Base-by-base conservation (phyloP, 2,329 filamentous ascomycete species). In the Cryphonectria radicalis region DNA sequence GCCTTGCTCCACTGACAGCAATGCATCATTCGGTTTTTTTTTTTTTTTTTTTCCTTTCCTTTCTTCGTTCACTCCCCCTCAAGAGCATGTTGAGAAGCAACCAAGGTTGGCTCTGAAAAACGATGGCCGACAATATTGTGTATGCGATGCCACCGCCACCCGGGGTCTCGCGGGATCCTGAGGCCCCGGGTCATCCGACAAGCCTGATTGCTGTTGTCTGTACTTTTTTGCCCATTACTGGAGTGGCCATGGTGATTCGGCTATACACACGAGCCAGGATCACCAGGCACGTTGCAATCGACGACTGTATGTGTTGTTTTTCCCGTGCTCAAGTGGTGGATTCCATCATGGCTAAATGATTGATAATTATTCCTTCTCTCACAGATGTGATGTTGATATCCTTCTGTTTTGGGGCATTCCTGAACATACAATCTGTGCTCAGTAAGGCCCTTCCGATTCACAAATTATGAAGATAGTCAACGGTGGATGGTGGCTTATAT, bases 231-330 rank as follows among this genome's bases (percentile, higher is more conserved):
- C 60, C 60, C 10, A n/a, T 63, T 4, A 22, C 60, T 40, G 60
- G 6, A 11, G 35, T 63, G 32, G 60, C 60, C 8, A n/a, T 63
- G 17, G 35, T n/a, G 32, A 63, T 63, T 14, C 60, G 60, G 7
- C 35, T 63, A 10, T 63, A 63, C 35, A 63, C 60, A 8, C 60
- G 60, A 25, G 60, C 60, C 32, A 40, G 35, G 37, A 63, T 63
- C n/a, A 63, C 60, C 2, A 42, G 60, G 14, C 60, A 11, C 17
- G 22, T 63, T 42, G 60, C 60, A 11, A 25, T 63, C 19, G 35
- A 63, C 35, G 60, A 63, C 35, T 63, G 60, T 63, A 40, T 22
- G 59, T 62, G 32, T 10, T 62, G 32, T 10, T 1, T 22, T 28
- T 1, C 3, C 3, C 6, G 17, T 50, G 17, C 35, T 28, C n/a